Base-by-base conservation (phyloP, 345 rosid species). In the Citrus unshiu region DNA sequence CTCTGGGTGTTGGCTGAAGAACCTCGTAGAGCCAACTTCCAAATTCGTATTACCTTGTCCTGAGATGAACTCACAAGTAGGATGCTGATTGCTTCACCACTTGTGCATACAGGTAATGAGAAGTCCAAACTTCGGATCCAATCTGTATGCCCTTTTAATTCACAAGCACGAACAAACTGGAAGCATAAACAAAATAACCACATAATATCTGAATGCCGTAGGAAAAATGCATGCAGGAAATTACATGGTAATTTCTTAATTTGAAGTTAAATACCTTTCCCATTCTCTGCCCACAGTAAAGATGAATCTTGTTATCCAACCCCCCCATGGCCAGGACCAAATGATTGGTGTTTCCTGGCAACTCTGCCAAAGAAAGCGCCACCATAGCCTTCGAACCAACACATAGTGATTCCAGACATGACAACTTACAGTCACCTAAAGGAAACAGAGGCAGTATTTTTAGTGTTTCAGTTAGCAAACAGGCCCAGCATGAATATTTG, bases 101-200 rank as follows among this genome's bases (percentile, higher is more conserved):
- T 69, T 8, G 79, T 70, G 64, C 78, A 75, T 77, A 87, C 60
- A 21, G 92, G 98, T 78, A 93, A 78, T 21, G 99, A 93, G 97
- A 96, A 94, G 88, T 96, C 98, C 87, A 96, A 86, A 86, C 98
- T 91, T 74, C 97, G 85, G 70, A 96, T 91, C 99, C 99, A 93
- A 84, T 96, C 97, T 1, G 92, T 88, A 89, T 93, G 99, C 79
- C 94, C 99, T 89, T 94, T 94, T 80, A 96, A 85, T 84, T 91
- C 97, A 84, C 97, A 94, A 79, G 90, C 94, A 80, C 68, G 91
- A 61, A 86, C 85, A 83, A 93, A 91, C 98, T 95, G 87, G 71
- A 84, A 25, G 61, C 10, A 78, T 16, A 79, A 70, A 75, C 39
- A 62, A 56, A 68, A 76, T 77, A 68, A 79, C 39, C 63, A 62